phyloP scores from a whole-genome alignment of 2,329 filamentous ascomycete species.

The Lachnellula cervina region DNA sequence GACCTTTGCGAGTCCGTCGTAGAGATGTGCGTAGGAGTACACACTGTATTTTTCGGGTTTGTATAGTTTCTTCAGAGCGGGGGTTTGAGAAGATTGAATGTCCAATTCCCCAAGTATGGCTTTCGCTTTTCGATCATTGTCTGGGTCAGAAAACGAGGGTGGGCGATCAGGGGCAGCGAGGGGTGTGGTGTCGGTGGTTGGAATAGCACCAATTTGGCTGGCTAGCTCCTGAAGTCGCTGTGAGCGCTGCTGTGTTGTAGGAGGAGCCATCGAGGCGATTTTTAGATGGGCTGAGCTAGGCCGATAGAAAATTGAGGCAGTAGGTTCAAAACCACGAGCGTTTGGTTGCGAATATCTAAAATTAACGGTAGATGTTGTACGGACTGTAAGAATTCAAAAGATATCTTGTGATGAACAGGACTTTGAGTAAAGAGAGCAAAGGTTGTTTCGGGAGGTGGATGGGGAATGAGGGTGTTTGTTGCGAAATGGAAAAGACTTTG shows the following conservation, averaged over 20 bases:
- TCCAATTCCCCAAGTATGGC: conserved; percentile 13
- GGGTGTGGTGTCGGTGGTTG: not conserved
- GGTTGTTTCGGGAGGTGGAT: too few species aligned
- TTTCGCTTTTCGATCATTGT: conserved; percentile 17
- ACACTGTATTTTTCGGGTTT: not conserved
- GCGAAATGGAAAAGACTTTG: too few species aligned
- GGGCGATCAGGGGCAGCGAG: conserved; percentile 4
- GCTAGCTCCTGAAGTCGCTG: conserved; percentile 11
- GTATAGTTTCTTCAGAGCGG: conserved; percentile 5
- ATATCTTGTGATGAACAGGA: too few species aligned
- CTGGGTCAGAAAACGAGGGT: conserved; percentile 5
- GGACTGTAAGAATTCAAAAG: too few species aligned
- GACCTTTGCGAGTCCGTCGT: conserved; percentile 6
- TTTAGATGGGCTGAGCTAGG: not conserved
- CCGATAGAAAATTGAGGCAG: not conserved
- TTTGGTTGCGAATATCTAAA: too few species aligned
- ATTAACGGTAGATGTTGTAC: too few species aligned
- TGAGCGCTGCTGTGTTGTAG: not conserved
- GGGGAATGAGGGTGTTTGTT: too few species aligned
- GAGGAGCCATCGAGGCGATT: not conserved
- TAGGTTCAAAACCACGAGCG: not conserved
- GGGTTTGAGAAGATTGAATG: conserved; percentile 5
- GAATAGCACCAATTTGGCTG: conserved; percentile 2
- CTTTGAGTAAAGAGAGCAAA: too few species aligned
- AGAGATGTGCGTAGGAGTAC: conserved; percentile 12